Percentiles rank a stretch among this genome's conserved stretches.
These are phyloP conservation scores for Backusella tarrabulga DNA, from an alignment of 192 early-diverging fungal species.

Conservation along the genomic window DNA sequence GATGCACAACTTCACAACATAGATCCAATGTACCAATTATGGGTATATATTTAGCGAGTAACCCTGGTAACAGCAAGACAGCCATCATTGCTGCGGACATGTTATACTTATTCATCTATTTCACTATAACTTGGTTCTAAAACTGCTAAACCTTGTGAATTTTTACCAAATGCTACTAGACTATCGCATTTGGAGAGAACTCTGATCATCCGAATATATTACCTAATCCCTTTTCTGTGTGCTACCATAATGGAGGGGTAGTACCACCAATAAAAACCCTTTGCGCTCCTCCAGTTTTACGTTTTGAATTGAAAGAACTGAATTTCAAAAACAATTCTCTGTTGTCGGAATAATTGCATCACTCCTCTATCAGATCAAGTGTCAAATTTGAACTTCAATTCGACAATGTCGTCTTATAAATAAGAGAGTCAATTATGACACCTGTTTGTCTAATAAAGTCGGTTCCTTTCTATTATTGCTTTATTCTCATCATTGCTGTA, in stretches of 20 bases:
- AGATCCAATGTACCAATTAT: too few species aligned
- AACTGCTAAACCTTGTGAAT: neutral
- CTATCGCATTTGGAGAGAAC: neutral
- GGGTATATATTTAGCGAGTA: neutral
- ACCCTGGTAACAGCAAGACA: neutral
- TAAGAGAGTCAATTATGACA: neutral
- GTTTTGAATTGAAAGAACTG: neutral
- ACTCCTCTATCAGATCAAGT: neutral
- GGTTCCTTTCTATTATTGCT: neutral
- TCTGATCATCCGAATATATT: neutral
- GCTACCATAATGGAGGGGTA: neutral
- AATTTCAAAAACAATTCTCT: neutral
- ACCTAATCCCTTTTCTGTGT: neutral
- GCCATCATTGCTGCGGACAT: too few species aligned
- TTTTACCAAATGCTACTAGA: neutral
- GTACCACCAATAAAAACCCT: neutral
- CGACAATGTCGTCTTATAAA: neutral
- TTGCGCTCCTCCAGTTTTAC: neutral
- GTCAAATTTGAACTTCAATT: neutral
- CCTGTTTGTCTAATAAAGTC: neutral
- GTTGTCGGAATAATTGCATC: neutral
- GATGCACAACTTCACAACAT: too few species aligned
- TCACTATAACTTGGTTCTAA: neutral
- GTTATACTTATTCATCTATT: neutral
- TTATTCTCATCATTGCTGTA: neutral